Evolutionary conservation across 1,139 yeast genomes (phyloP), one percentile per base, ranked within the genome.

Genomic region (Suhomyces chickasaworum): DNA sequence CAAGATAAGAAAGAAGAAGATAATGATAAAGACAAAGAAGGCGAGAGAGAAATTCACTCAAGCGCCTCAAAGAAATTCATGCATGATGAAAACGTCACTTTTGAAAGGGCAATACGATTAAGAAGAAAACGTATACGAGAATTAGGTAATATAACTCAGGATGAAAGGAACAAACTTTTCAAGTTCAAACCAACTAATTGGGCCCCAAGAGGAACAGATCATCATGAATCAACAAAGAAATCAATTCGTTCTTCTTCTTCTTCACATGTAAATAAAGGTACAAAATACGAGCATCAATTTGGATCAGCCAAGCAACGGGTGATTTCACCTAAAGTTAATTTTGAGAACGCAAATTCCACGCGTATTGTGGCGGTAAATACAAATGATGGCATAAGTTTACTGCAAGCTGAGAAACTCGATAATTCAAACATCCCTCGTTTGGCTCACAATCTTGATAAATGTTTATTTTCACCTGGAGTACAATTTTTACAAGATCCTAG

Each of bases 401-500:
- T 53, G 23, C 71, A 65, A 48, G 60, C 63, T 4, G 52, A 53
- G 4, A 52, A 61, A 16, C 58, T 69, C 9, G 60, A 66, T n/a
- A 51, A 51, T 6, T 53, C 53, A 3, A 57, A 64, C 15, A 63
- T 75, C 15, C 77, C 79, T 1, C 59, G 56, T 21, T 67, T 90
- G 37, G 78, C 83, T 2, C 89, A 86, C 57, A 78, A 77, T 46
- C 71, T 91, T 23, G 85, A 86, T 36, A 68, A 85, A 32, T 89
- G 86, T 0, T 66, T 91, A 13, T 86, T 86, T 59, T 82, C 86
- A 15, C 96, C 97, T 0, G 95, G 96, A 0, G 84, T 89, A 2
- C 96, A 91, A 57, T 84, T 80, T 50, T 66, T 87, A 32, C 83
- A 81, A 57, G 97, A 91, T 63, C 84, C 89, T 16, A 71, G 97